Conservation (phyloP, 164 flowering plant species). For the Berberis thunbergii region DNA sequence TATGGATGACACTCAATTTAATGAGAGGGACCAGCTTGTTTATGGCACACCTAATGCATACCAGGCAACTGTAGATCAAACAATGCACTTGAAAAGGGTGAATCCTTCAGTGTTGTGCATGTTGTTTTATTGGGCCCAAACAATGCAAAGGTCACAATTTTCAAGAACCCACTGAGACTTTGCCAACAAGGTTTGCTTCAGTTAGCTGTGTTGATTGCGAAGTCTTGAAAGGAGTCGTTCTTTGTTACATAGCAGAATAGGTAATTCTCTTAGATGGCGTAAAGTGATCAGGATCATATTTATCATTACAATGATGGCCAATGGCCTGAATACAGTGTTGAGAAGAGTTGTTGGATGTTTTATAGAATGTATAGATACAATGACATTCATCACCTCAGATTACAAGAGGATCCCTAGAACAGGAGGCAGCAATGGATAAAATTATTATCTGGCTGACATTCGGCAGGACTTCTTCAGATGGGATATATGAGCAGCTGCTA, state of each 20-base stretch:
- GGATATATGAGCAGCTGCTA: too few species aligned
- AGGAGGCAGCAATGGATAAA: too few species aligned
- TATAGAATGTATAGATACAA: too few species aligned
- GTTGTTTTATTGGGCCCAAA: constrained; percentile 38
- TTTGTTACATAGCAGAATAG: background rate
- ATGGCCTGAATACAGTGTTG: too few species aligned
- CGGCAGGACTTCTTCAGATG: too few species aligned
- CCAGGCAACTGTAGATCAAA: constrained; percentile 39
- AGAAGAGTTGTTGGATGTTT: too few species aligned
- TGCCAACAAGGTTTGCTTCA: constrained; percentile 48
- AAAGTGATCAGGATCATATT: too few species aligned
- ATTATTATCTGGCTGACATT: too few species aligned
- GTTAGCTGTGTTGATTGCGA: constrained; percentile 56
- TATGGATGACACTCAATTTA: constrained; percentile 9
- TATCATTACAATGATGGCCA: too few species aligned
- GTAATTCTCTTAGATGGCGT: background rate
- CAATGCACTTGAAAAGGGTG: constrained; percentile 74
- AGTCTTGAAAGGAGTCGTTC: constrained; percentile 11
- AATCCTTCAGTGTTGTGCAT: constrained; percentile 63
- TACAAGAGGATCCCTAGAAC: too few species aligned
- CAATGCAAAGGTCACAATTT: constrained; percentile 40
- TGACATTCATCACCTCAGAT: too few species aligned
- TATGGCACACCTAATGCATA: constrained; percentile 28
- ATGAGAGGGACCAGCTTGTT: constrained; percentile 33
- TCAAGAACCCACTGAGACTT: constrained; percentile 54